Percentiles rank a stretch among this genome's conserved stretches.
phyloP scores from a whole-genome alignment of 192 early-diverging fungal species.

The Allomyces macrogynus region DNA sequence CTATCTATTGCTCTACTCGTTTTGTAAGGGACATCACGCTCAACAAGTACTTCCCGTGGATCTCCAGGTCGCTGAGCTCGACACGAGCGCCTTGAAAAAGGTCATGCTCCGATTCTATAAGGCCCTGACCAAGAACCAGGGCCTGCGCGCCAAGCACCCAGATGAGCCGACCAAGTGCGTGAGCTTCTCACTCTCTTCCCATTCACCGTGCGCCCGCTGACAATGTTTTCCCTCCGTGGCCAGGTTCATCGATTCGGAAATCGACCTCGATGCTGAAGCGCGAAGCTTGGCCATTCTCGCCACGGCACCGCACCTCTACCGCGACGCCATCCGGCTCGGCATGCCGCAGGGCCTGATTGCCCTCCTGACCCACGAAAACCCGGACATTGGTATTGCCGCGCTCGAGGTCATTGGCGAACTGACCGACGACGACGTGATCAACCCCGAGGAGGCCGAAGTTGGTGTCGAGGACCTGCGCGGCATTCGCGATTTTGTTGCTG shows the following conservation, averaged over 20 bases:
- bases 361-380: constrained; percentile 79
- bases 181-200: neutral
- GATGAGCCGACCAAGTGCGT: constrained; percentile 29
- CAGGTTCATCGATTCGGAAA: constrained; percentile 85
- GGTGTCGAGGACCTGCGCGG: constrained; percentile 27
- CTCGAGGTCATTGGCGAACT: constrained; percentile 77
- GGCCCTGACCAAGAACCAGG: constrained; percentile 68
- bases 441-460: constrained; percentile 33
- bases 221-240: neutral
- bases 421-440: constrained; percentile 70
- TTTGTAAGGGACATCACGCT: neutral
- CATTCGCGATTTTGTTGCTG: constrained; percentile 46
- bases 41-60: constrained; percentile 3
- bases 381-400: constrained; percentile 68
- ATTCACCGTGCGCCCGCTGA: neutral
- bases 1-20: neutral
- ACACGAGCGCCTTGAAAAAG: constrained; percentile 41
- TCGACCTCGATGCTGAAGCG: constrained; percentile 80
- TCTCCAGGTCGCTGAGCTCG: constrained; percentile 32
- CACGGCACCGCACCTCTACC: constrained; percentile 60
- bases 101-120: constrained; percentile 69
- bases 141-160: constrained; percentile 57
- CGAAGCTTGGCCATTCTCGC: constrained; percentile 52
- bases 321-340: constrained; percentile 45
- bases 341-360: constrained; percentile 42